Evolutionary conservation across 1,139 yeast genomes (phyloP).

Genomic region (Suhomyces chickasaworum): DNA sequence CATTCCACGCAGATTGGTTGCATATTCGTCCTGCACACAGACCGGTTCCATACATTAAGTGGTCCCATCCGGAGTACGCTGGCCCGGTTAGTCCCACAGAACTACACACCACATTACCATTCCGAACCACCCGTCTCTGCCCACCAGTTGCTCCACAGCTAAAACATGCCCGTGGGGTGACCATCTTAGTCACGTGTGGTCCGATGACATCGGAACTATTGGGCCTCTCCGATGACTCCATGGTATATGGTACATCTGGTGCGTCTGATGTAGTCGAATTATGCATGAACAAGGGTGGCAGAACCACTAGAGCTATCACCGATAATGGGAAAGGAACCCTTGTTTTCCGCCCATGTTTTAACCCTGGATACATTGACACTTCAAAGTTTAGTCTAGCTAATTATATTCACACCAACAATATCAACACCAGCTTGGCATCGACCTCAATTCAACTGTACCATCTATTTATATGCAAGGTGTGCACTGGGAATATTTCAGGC

Average conservation of each 20-base stretch:
- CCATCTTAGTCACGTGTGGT: neutral
- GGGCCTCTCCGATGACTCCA: neutral
- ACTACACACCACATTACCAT: neutral
- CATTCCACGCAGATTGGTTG: constrained; percentile 3
- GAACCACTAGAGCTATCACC: no score
- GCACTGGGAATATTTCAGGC: neutral
- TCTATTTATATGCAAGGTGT: neutral
- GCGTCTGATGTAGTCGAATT: neutral
- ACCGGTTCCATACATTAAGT: constrained; percentile 5
- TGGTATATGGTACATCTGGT: neutral
- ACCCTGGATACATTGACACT: no score
- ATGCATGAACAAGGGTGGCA: no score
- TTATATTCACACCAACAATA: no score
- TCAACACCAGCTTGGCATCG: no score
- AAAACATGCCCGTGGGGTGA: constrained; percentile 1
- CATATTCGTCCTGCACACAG: constrained; percentile 3
- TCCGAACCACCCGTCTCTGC: constrained; percentile 1
- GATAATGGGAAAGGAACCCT: no score
- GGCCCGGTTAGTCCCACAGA: constrained; percentile 3
- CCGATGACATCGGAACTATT: neutral
- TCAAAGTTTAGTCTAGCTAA: no score
- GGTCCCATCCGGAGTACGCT: constrained; percentile 7
- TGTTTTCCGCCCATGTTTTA: no score
- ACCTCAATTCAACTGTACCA: no score
- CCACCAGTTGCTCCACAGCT: constrained; percentile 1